Percentiles rank a stretch among this genome's conserved stretches.
Evolutionary conservation across 2,329 filamentous ascomycete species (phyloP).

Genomic region (Fusarium chuoi): DNA sequence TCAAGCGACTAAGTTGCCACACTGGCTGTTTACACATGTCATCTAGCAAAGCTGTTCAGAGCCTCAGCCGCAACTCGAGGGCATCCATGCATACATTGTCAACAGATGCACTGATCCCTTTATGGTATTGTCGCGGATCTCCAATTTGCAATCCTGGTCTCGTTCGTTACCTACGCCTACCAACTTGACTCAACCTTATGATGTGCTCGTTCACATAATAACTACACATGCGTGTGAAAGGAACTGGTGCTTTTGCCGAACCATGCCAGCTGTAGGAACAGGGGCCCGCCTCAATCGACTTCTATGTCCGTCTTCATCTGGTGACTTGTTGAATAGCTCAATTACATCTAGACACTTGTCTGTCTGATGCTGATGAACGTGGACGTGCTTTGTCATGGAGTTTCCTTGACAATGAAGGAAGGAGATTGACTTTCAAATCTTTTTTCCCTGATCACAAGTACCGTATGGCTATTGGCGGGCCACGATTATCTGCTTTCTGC

Average conservation of each 20-base stretch:
- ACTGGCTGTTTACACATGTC: conserved; percentile 32
- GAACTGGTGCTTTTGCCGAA: background rate
- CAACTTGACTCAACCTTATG: background rate
- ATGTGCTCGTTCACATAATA: background rate
- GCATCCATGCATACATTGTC: conserved; percentile 4
- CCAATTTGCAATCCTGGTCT: conserved; percentile 18
- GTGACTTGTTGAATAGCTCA: background rate
- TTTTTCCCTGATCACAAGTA: background rate
- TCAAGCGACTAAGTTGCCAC: conserved; percentile 34
- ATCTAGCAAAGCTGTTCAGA: conserved; percentile 7
- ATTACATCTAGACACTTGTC: background rate
- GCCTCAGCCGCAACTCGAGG: conserved; percentile 22
- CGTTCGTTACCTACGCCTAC: background rate
- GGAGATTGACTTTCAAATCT: conserved; percentile 11
- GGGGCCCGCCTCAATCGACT: background rate
- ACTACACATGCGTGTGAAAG: background rate
- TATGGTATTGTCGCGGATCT: conserved; percentile 19
- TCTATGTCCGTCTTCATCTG: background rate
- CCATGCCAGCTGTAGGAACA: background rate
- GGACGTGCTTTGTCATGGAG: conserved; percentile 4
- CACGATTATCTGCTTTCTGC: background rate
- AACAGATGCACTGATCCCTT: conserved; percentile 32
- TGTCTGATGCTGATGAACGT: background rate
- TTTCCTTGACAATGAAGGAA: conserved; percentile 4
- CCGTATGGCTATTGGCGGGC: background rate